A percentile compares a stretch with the other conserved stretches of the same genome.
Evolutionary conservation across 305 asterid species (phyloP).

Genomic region (Fraxinus paxiana): DNA sequence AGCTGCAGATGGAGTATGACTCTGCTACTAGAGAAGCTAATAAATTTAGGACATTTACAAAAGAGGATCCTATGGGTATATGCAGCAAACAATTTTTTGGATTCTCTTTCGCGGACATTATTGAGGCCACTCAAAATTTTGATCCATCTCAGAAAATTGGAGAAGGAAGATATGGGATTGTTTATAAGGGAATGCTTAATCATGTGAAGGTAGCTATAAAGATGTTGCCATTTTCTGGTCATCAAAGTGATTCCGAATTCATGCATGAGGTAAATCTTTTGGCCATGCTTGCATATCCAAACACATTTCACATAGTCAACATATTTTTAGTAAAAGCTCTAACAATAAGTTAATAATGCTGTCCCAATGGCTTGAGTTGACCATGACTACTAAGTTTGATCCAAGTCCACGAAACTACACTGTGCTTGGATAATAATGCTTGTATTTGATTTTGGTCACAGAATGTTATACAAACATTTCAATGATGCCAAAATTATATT

Average conservation of each 20-base stretch:
- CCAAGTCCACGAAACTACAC: neutral
- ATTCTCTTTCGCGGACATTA: conserved; percentile 62
- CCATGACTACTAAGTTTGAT: neutral
- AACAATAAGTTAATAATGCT: neutral
- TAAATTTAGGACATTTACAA: conserved; percentile 37
- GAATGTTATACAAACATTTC: neutral
- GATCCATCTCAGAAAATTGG: conserved; percentile 71
- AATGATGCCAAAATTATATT: neutral
- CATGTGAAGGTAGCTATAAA: conserved; percentile 68
- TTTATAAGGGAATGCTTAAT: conserved; percentile 62
- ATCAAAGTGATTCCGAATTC: conserved; percentile 69
- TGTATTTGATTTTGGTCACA: neutral
- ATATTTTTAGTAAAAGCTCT: neutral
- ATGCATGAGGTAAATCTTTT: conserved; percentile 52
- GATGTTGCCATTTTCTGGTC: conserved; percentile 73
- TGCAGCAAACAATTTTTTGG: conserved; percentile 45
- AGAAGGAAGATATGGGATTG: conserved; percentile 73
- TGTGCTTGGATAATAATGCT: neutral
- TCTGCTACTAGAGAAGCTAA: conserved; percentile 48
- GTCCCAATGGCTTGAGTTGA: neutral
- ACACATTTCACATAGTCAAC: neutral
- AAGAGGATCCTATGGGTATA: conserved; percentile 37
- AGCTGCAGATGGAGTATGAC: conserved; percentile 61
- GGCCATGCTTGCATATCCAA: neutral
- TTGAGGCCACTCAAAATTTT: conserved; percentile 70